phyloP scores from a whole-genome alignment of 73 alveolate species.

The Paramecium tetraurelia region DNA sequence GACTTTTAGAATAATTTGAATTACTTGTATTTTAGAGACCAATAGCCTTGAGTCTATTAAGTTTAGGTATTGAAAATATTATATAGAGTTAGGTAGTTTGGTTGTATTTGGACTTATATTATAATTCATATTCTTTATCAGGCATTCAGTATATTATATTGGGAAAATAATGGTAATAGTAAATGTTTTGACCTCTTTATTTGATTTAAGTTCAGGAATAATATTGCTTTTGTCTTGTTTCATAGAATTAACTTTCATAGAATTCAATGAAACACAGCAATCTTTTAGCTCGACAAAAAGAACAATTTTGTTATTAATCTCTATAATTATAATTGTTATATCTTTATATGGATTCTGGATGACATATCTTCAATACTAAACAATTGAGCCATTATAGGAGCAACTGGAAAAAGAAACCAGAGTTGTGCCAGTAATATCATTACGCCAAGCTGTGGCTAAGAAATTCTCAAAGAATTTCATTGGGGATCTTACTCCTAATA shows the following conservation, averaged over 20 bases:
- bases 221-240: not conserved
- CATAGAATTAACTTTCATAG: not conserved
- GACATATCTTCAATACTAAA: conserved; percentile 7
- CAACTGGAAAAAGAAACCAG: not conserved
- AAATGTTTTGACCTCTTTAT: not conserved
- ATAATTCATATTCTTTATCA: not conserved
- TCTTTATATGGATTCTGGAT: conserved; percentile 15
- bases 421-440: not conserved
- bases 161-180: not conserved
- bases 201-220: not conserved
- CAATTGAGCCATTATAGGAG: not conserved
- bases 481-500: not conserved
- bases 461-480: not conserved
- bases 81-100: not conserved
- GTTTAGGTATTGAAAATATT: not conserved
- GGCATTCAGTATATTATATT: not conserved
- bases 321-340: not conserved
- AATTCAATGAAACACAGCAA: not conserved
- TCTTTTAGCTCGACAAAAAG: not conserved
- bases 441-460: not conserved
- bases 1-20: not conserved
- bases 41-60: not conserved
- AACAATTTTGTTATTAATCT: not conserved
- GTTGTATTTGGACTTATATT: not conserved
- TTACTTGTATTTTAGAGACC: not conserved